phyloP scores from a whole-genome alignment of 495 filamentous ascomycete species.

The Lasiosphaeris hirsuta region DNA sequence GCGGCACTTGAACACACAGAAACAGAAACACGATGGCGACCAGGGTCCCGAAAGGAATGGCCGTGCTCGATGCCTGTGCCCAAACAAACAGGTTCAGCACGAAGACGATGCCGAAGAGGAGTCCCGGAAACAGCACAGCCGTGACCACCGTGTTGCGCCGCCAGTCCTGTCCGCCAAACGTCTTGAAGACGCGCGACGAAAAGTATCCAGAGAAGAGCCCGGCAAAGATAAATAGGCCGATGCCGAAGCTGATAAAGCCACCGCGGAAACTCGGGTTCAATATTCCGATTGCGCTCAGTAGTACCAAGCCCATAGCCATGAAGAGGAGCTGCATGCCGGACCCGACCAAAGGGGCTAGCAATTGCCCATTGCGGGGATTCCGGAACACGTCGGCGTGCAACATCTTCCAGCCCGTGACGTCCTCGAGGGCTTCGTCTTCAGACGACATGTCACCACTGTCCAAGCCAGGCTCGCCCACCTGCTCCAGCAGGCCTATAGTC shows the following conservation, averaged over 20 bases:
- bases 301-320: conserved; percentile 73
- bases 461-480: conserved; percentile 56
- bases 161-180: conserved; percentile 79
- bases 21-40: conserved; percentile 74
- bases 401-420: conserved; percentile 89
- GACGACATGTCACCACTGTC: conserved; percentile 60
- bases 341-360: conserved; percentile 82
- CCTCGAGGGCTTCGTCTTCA: conserved; percentile 78
- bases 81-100: conserved; percentile 91
- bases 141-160: conserved; percentile 80
- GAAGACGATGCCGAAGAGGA: conserved; percentile 76
- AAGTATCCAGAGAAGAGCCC: conserved; percentile 93
- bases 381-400: conserved; percentile 96
- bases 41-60: conserved; percentile 83
- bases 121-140: conserved; percentile 77
- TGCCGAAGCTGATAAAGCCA: conserved; percentile 83
- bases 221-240: conserved; percentile 84
- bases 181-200: conserved; percentile 78
- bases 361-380: conserved; percentile 65
- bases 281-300: conserved; percentile 78
- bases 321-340: conserved; percentile 89
- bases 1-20: conserved; percentile 85
- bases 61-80: conserved; percentile 87
- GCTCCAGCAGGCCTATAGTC: conserved; percentile 61
- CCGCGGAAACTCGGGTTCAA: conserved; percentile 91